Base-by-base conservation (phyloP, 2,329 filamentous ascomycete species). In the Myriosclerotinia duriaeana region DNA sequence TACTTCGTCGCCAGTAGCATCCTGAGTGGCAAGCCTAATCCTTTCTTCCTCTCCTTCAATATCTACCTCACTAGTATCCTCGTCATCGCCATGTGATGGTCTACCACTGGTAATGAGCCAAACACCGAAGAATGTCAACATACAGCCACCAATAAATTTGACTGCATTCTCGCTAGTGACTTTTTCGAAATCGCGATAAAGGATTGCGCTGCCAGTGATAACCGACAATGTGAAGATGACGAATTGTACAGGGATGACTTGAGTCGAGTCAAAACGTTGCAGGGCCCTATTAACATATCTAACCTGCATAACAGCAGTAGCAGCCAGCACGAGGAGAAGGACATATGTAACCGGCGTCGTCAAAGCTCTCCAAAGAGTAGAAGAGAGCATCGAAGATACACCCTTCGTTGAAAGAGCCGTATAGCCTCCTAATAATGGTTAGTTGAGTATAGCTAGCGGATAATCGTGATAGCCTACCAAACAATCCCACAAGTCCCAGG, bases 361-460 rank as follows among this genome's bases (percentile, higher is more conserved):
- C 70, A 99, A 91, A 20, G 92, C 92, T 73, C 90, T 87, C 84
- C 93, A 92, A 26, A 98, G 85, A 0, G 91, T 96, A 61, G 92
- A 93, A 0, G 95, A 97, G 26, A 99, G 84, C 80, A 99, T 89
- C 0, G 95, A 98, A 1, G 95, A 94, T 50, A 99, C 91, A 66
- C 95, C 95, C 78, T 99, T 99, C 40, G 95, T 99, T 1, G 94
- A 92, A 7, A 99, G 83, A 14, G 92, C 95, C n/a, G 95, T 99
- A 78, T 97, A 99, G 68, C 93, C 95, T 71, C 92, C 92, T 93
- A 59, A 64, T 59, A 72, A 68, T 40, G 44, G 56, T 68, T 61
- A 72, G 67, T 56, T 50, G 42, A 20, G 44, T 50, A 26, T 2
- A 34, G 62, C 5, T 17, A 34, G 42, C 38, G 14, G 53, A 20